Percentiles rank a stretch among this genome's conserved stretches.
Evolutionary conservation across 1,284 basidiomycete species (phyloP).

Genomic region (Peniophora sp.): DNA sequence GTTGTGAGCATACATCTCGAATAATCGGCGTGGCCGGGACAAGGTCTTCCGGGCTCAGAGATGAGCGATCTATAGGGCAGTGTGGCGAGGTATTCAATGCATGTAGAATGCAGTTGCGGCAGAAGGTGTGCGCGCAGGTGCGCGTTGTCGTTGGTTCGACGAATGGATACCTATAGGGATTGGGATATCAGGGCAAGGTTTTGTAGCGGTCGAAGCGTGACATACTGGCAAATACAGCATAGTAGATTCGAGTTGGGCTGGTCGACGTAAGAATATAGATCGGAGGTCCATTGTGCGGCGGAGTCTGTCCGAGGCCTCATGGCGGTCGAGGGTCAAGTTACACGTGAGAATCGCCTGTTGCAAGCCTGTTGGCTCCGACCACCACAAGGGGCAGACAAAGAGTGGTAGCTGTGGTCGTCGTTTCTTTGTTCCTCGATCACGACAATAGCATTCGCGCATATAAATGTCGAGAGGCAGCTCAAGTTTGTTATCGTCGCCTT

Average conservation of each 20-base stretch:
- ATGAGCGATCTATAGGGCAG: constrained; percentile 80
- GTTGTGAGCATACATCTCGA: constrained; percentile 50
- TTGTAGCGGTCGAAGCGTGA: background rate
- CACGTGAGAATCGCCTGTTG: too few relatives aligned
- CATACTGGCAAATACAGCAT: constrained; percentile 79
- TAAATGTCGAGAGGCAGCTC: too few relatives aligned
- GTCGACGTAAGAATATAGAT: constrained; percentile 38
- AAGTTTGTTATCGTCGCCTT: too few relatives aligned
- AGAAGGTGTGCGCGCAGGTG: constrained; percentile 81
- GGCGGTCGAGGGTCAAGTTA: too few relatives aligned
- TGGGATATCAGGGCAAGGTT: background rate
- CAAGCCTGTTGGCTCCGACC: too few relatives aligned
- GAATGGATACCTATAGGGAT: constrained; percentile 64
- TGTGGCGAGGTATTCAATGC: constrained; percentile 56
- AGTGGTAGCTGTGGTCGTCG: too few relatives aligned
- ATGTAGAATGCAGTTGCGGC: constrained; percentile 62
- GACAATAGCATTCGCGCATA: too few relatives aligned
- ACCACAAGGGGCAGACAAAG: too few relatives aligned
- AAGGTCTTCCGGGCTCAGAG: constrained; percentile 46
- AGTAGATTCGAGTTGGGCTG: constrained; percentile 57
- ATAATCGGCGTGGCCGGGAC: constrained; percentile 60
- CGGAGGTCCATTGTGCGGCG: background rate
- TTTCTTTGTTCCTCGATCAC: too few relatives aligned
- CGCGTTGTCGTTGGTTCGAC: constrained; percentile 64
- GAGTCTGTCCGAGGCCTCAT: background rate